Base-by-base conservation (phyloP, 805 yeast species). In the Danielia reshetovae region DNA sequence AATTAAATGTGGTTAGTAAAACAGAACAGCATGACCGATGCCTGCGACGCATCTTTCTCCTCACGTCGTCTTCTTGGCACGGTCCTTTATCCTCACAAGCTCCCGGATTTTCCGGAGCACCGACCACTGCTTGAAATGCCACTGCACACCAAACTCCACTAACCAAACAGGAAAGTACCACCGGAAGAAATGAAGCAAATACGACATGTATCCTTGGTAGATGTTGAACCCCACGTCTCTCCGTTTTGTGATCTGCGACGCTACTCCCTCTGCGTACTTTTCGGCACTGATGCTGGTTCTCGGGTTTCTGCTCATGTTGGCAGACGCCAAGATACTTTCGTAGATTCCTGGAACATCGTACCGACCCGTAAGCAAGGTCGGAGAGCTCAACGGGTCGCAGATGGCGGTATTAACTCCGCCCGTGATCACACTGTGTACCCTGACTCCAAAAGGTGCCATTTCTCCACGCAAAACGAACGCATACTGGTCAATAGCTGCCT, bases 321-420 rank as follows among this genome's bases (percentile, higher is more conserved):
- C 26, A 1, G 41, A 13, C 3, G 36, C 37, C 19, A 11, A 15
- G 18, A 43, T 29, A n/a, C 46, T 41, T 13, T 39, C 36, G 10
- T 23, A 12, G 7, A 43, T 39, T 8, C 39, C 47, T 5, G 12
- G 13, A 4, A 36, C 34, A 16, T 32, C 38, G 35, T 28, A 45
- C 17, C 24, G 30, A n/a, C 28, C 29, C 13, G 38, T 22, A 3
- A 12, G 18, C 9, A 41, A 24, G 14, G 18, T 19, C 6, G 30
- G 31, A 28, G 30, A 24, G 19, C 22, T 19, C 15, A 35, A 28
- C 4, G 35, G 19, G 31, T 57, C 62, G 12, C 48, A 47, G 19
- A 65, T 59, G 9, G 49, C 60, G 2, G 70, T 61, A 14, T 56
- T 49, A 8, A 68, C 69, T 9, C 60, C 62, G 3, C 74, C 74